Conservation (phyloP, 2,329 filamentous ascomycete genomes). For the Sporothrix brasiliensis region DNA sequence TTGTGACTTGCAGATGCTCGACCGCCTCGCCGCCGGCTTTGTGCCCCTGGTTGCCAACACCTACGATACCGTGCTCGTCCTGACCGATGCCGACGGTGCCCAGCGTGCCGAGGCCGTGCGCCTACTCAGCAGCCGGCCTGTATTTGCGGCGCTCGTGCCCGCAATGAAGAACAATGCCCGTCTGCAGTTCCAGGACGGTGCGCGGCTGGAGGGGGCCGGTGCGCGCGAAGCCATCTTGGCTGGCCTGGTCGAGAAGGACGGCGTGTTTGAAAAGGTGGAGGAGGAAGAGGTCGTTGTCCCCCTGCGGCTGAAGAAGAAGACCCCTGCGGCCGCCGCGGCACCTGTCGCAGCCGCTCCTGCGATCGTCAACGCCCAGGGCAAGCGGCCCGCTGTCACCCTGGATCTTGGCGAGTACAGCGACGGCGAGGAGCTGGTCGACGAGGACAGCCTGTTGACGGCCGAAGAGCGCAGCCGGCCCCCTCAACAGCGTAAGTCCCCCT, state of each 20-base stretch:
- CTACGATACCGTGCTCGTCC: conserved; percentile 83
- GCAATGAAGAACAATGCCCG: conserved; percentile 70
- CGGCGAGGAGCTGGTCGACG: conserved; percentile 88
- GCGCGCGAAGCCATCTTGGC: conserved; percentile 81
- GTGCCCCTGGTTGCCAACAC: conserved; percentile 73
- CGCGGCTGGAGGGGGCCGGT: conserved; percentile 55
- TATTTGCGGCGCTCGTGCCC: conserved; percentile 69
- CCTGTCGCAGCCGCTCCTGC: not conserved
- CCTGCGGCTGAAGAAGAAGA: conserved; percentile 64
- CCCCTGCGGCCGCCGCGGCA: not conserved
- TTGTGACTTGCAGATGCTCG: conserved; percentile 96
- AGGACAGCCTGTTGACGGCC: conserved; percentile 82
- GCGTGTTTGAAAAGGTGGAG: conserved; percentile 75
- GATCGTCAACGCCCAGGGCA: conserved; percentile 19
- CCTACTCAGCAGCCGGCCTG: conserved; percentile 62
- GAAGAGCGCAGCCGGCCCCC: conserved; percentile 79
- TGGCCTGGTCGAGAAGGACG: conserved; percentile 68
- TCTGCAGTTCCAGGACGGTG: conserved; percentile 69
- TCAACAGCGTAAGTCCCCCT: conserved; percentile 70
- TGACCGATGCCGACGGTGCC: conserved; percentile 72
- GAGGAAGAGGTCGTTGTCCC: conserved; percentile 60
- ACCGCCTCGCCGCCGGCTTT: conserved; percentile 81
- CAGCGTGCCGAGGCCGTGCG: conserved; percentile 63
- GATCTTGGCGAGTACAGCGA: conserved; percentile 59
- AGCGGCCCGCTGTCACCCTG: conserved; percentile 34